Base-by-base conservation (phyloP, 192 early-diverging fungal species). In the Entomortierella beljakovae region DNA sequence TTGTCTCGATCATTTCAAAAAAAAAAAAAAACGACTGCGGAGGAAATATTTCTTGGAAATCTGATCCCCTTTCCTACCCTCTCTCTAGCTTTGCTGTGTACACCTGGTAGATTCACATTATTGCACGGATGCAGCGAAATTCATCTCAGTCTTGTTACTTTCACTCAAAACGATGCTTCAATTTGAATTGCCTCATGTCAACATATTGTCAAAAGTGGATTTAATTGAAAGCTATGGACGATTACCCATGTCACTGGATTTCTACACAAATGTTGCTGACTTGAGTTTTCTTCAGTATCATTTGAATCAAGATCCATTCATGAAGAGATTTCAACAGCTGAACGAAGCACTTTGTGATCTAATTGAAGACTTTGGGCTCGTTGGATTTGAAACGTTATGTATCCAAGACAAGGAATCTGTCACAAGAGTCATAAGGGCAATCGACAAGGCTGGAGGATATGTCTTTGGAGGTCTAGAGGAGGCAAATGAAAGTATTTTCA, bases 161-260 rank as follows among this genome's bases (percentile, higher is more conserved):
- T 94, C 94, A 0, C 87, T 99, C 32, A 94, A 96, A 57, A 94
- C 95, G 6, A 98, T 98, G 96, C 81, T 95, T 13, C 92, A 95
- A 81, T 84, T 98, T 15, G 98, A 98, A 60, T 83, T 98, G 33
- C 98, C 98, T 16, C 97, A 98, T 73, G 85, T 99, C 56, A 99
- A 99, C 74, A 94, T 98, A n/a, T 81, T 99, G 49, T 94, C 93
- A 46, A 99, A 99, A 72, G 89, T 97, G 50, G 98, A 99, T 74
- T 80, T 99, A 42, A 83, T 99, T 37, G 88, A 91, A 54, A 87
- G 89, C 2, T 94, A 96, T 70, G 93, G 91, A 16, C 86, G 88
- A 38, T 34, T 70, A 88, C 89, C 92, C 31, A 98, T 98, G 82
- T 93, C 90, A 56, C 87, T 98, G 37, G 95, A 98, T 64, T 98